Percentiles rank a stretch among this genome's conserved stretches.
Evolutionary conservation across 2,329 filamentous ascomycete genomes (phyloP).

Genomic region (Akanthomyces lecanii): DNA sequence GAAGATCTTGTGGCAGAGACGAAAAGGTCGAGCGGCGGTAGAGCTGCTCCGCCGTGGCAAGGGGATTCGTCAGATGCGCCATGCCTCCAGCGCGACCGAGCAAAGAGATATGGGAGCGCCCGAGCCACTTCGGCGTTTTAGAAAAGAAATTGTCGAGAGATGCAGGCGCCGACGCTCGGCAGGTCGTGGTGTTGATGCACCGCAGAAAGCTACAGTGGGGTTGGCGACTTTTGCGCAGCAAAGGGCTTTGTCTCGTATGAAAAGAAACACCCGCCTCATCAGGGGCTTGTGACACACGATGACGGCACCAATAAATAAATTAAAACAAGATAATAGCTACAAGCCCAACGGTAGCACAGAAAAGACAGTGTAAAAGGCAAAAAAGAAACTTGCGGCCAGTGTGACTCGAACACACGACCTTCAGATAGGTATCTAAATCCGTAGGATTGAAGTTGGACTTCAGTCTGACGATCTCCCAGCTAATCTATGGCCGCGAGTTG

Average conservation of each 20-base stretch:
- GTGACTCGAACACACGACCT: conserved; percentile 29
- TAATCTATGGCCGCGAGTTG: conserved; percentile 27
- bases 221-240: neutral
- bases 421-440: conserved; percentile 25
- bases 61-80: conserved; percentile 64
- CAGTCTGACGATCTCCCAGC: conserved; percentile 30
- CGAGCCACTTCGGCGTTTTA: neutral
- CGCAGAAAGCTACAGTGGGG: conserved; percentile 11
- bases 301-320: neutral
- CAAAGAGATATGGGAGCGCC: neutral
- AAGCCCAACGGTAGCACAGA: neutral
- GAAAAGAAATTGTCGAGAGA: neutral
- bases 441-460: conserved; percentile 28
- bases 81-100: conserved; percentile 31
- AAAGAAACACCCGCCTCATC: neutral
- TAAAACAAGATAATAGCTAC: neutral
- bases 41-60: conserved; percentile 69
- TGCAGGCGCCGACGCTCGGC: neutral
- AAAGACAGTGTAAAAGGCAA: conserved; percentile 1
- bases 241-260: neutral
- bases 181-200: neutral
- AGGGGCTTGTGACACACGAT: too few species aligned
- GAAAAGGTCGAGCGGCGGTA: conserved; percentile 51
- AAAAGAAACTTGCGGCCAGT: conserved; percentile 25
- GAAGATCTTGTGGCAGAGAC: conserved; percentile 62